These are phyloP conservation scores for Pythium brassicae DNA, from an alignment of 352 stramenopile species.

Conservation along the genomic window DNA sequence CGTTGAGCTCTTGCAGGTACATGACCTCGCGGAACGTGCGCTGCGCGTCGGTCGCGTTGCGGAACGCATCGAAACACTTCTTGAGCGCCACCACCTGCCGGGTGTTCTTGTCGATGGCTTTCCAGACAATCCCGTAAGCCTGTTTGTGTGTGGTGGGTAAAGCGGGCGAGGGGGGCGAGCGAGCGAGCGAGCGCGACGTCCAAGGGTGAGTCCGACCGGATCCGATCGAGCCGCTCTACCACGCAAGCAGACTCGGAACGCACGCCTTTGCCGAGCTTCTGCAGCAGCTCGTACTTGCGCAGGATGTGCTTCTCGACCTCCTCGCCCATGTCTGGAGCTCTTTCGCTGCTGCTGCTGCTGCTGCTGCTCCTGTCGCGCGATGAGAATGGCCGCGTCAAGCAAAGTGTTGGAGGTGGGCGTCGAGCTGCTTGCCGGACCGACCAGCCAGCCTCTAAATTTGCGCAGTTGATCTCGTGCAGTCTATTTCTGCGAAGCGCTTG, in stretches of 20 bases:
- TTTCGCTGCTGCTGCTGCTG: background rate
- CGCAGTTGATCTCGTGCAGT: no score
- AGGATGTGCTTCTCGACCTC: slow-evolving; percentile 92
- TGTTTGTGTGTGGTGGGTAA: slow-evolving; percentile 14
- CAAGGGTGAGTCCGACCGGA: slow-evolving; percentile 2
- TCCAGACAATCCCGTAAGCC: slow-evolving; percentile 96
- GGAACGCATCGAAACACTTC: slow-evolving; percentile 97
- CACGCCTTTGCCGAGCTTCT: slow-evolving; percentile 92
- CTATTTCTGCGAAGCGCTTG: no score
- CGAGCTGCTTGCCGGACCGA: background rate
- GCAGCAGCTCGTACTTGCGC: slow-evolving; percentile 91
- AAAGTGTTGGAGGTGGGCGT: background rate
- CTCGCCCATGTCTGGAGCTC: slow-evolving; percentile 73
- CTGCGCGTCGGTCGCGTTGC: slow-evolving; percentile 93
- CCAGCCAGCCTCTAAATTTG: background rate
- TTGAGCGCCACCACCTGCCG: slow-evolving; percentile 92
- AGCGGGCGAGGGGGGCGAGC: no score
- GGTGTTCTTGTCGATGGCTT: slow-evolving; percentile 92
- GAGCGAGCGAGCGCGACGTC: background rate
- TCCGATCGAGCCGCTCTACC: background rate
- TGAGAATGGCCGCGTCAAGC: no score
- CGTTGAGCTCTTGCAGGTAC: slow-evolving; percentile 92
- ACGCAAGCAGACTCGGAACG: slow-evolving; percentile 8
- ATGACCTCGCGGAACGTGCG: slow-evolving; percentile 95
- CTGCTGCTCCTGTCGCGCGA: background rate